These are phyloP conservation scores for Austroboletus olivaceoglutinosus DNA, from an alignment of 1,284 basidiomycete species.

Conservation along the genomic window DNA sequence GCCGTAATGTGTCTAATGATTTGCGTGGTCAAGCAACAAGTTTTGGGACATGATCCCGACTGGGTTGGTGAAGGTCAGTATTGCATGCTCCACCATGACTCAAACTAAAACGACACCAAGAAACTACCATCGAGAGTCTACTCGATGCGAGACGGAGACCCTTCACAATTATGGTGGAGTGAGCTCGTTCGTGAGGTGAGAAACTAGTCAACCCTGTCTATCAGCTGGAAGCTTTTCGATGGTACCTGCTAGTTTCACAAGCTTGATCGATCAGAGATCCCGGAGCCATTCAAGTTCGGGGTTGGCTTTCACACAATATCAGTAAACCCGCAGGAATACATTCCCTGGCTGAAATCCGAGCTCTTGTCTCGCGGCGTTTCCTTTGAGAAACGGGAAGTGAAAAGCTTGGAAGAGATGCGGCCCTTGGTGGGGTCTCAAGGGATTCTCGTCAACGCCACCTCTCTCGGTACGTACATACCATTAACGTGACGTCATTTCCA, in stretches of 20 bases:
- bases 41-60: constrained; percentile 49
- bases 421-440: constrained; percentile 36
- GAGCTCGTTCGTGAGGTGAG: constrained; percentile 51
- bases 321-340: constrained; percentile 47
- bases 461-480: constrained; percentile 39
- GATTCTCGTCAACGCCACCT: constrained; percentile 49
- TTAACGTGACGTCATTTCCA: background rate
- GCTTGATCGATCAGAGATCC: constrained; percentile 37
- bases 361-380: constrained; percentile 33
- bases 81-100: constrained; percentile 11
- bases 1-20: background rate
- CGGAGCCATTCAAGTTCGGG: constrained; percentile 35
- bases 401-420: constrained; percentile 43
- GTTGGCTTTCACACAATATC: constrained; percentile 48
- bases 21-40: constrained; percentile 38
- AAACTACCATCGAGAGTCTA: constrained; percentile 46
- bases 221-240: background rate
- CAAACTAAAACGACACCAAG: constrained; percentile 28
- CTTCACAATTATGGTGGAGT: constrained; percentile 49
- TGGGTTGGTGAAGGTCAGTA: constrained; percentile 43
- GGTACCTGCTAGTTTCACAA: constrained; percentile 37
- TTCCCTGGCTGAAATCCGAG: constrained; percentile 48
- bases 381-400: constrained; percentile 33
- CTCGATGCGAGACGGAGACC: constrained; percentile 29
- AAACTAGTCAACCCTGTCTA: background rate